A percentile compares a stretch with the other conserved stretches of the same genome.
Conservation (phyloP, 805 yeast species). For the Spathaspora girioi region DNA sequence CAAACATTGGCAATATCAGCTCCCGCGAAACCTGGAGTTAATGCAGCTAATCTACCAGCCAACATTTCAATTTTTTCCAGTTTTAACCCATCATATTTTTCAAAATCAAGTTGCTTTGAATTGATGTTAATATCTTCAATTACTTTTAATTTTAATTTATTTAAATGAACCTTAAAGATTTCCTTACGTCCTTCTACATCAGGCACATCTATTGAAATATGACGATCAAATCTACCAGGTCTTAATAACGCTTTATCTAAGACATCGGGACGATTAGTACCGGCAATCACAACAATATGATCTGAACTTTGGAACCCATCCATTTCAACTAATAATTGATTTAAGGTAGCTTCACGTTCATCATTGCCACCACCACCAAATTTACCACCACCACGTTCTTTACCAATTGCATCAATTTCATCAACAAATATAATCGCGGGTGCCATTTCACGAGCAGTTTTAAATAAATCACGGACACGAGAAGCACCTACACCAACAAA, state of each 20-base stretch:
- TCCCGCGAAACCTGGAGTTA: slow-evolving; percentile 95
- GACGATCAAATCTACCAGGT: slow-evolving; percentile 95
- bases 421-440: slow-evolving; percentile 90
- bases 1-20: slow-evolving; percentile 95
- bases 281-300: slow-evolving; percentile 91
- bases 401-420: slow-evolving; percentile 96
- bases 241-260: slow-evolving; percentile 85
- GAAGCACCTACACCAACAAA: slow-evolving; percentile 96
- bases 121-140: slow-evolving; percentile 34
- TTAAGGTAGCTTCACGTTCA: slow-evolving; percentile 89
- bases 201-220: slow-evolving; percentile 80
- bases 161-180: slow-evolving; percentile 77
- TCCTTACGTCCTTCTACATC: slow-evolving; percentile 87
- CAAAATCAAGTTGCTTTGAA: slow-evolving; percentile 36
- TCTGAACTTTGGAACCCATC: slow-evolving; percentile 88
- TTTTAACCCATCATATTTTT: slow-evolving; percentile 36
- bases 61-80: slow-evolving; percentile 50
- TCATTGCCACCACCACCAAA: slow-evolving; percentile 85
- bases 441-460: slow-evolving; percentile 84
- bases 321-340: slow-evolving; percentile 92
- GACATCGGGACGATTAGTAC: slow-evolving; percentile 91
- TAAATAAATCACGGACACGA: slow-evolving; percentile 87
- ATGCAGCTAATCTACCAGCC: slow-evolving; percentile 81
- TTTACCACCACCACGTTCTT: slow-evolving; percentile 68
- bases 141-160: slow-evolving; percentile 48